Conservation (phyloP, 495 filamentous ascomycete species). For the Delitschia confertaspora region DNA sequence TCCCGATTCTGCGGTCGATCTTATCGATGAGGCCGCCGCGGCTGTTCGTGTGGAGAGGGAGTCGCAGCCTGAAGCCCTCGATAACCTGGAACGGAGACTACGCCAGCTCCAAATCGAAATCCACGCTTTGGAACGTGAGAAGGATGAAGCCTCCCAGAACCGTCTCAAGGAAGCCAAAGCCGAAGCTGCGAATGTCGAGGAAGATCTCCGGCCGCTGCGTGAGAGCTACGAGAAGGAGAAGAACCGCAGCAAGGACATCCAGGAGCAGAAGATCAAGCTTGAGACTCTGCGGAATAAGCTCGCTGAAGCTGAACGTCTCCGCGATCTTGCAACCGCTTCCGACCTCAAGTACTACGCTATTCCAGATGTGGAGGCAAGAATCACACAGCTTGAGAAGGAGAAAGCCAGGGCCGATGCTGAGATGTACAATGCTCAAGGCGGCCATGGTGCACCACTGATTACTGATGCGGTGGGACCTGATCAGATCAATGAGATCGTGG, state of each 20-base stretch:
- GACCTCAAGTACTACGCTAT: conserved; percentile 97
- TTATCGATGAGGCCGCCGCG: conserved; percentile 92
- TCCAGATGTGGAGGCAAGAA: conserved; percentile 74
- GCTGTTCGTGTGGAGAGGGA: conserved; percentile 90
- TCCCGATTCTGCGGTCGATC: conserved; percentile 91
- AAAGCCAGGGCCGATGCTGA: conserved; percentile 71
- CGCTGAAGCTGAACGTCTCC: conserved; percentile 79
- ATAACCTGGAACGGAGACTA: conserved; percentile 78
- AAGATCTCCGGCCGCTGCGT: conserved; percentile 82
- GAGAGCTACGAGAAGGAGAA: conserved; percentile 95
- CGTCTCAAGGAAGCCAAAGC: conserved; percentile 74
- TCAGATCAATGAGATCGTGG: conserved; percentile 98
- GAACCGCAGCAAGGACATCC: conserved; percentile 75
- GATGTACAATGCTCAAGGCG: conserved; percentile 48
- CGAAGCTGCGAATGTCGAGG: conserved; percentile 82
- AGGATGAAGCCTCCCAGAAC: conserved; percentile 80
- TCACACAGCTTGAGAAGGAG: conserved; percentile 69
- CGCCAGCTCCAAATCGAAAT: conserved; percentile 95
- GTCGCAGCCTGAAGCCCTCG: conserved; percentile 88
- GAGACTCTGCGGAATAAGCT: conserved; percentile 79
- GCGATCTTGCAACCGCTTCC: conserved; percentile 72
- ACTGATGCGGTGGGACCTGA: conserved; percentile 93
- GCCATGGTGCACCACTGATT: conserved; percentile 56
- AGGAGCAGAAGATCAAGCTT: conserved; percentile 92
- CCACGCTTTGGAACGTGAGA: conserved; percentile 84